phyloP scores from a whole-genome alignment of 2,329 filamentous ascomycete species.

The Thelonectria discophora region DNA sequence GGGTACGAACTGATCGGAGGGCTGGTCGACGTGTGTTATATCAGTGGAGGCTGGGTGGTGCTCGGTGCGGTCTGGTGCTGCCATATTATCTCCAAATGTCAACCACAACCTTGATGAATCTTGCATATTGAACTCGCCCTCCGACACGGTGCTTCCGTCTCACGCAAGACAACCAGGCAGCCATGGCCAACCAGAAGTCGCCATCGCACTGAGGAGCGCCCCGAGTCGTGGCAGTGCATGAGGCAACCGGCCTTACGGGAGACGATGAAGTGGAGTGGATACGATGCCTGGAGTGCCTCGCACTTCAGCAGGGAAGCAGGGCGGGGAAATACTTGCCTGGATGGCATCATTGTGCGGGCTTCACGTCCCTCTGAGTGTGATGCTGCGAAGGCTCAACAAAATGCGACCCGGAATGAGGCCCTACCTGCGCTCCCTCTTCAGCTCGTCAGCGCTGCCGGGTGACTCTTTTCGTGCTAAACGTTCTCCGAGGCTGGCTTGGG shows the following conservation, averaged over 20 bases:
- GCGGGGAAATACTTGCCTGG: not conserved
- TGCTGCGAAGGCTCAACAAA: constrained; percentile 1
- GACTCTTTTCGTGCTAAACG: not conserved
- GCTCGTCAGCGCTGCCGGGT: constrained; percentile 3
- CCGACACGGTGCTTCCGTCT: constrained; percentile 20
- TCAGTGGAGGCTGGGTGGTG: not conserved
- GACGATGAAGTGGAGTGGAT: constrained; percentile 16
- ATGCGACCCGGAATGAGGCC: not conserved
- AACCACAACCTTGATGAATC: constrained; percentile 20
- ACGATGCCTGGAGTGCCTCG: constrained; percentile 13
- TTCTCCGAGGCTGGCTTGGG: not conserved
- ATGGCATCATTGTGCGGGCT: not conserved
- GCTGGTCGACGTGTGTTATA: no score
- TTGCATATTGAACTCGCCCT: constrained; percentile 16
- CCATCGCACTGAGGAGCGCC: constrained; percentile 16
- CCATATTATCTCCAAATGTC: not conserved
- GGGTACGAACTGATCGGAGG: not conserved
- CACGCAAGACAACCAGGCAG: constrained; percentile 27
- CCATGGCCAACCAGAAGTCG: constrained; percentile 22
- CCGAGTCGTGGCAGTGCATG: constrained; percentile 45
- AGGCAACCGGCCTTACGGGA: constrained; percentile 37
- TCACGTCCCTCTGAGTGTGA: not conserved
- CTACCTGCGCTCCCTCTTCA: not conserved
- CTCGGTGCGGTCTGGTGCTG: no score
- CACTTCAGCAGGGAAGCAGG: not conserved